Evolutionary conservation across 108 stramenopile genomes (phyloP).

Genomic region (Stephanodiscus triporus): DNA sequence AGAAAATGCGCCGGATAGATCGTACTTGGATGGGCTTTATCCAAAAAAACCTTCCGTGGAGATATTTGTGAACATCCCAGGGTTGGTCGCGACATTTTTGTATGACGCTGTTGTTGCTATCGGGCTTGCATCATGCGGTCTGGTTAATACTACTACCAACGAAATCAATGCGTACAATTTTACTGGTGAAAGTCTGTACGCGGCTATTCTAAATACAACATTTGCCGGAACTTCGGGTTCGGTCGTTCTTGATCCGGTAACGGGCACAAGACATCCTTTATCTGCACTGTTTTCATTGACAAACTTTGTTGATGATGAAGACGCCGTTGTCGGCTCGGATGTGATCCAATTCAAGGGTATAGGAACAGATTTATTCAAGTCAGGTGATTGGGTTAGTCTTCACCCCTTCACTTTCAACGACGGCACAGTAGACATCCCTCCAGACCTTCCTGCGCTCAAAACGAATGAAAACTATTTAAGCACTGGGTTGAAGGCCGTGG

Average conservation of each 20-base stretch:
- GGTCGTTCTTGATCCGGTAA: conserved; percentile 51
- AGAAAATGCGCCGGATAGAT: conserved; percentile 7
- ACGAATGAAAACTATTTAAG: conserved; percentile 19
- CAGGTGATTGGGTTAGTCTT: conserved; percentile 49
- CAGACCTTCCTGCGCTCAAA: conserved; percentile 33
- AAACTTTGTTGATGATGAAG: conserved; percentile 40
- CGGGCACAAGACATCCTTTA: conserved; percentile 51
- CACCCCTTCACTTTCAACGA: conserved; percentile 46
- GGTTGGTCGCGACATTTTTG: conserved; percentile 25
- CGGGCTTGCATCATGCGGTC: conserved; percentile 57
- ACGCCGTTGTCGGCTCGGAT: conserved; percentile 3
- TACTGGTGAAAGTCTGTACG: conserved; percentile 45
- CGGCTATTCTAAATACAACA: conserved; percentile 28
- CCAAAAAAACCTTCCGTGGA: background rate
- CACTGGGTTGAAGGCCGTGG: conserved; percentile 13
- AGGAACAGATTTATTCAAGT: conserved; percentile 38
- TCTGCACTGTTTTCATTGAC: conserved; percentile 41
- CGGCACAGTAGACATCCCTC: conserved; percentile 43
- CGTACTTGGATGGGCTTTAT: conserved; percentile 1
- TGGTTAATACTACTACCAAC: background rate
- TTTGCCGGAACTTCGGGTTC: conserved; percentile 54
- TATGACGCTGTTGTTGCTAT: conserved; percentile 65
- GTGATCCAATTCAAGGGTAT: conserved; percentile 16
- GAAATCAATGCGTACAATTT: conserved; percentile 19
- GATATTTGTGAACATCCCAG: conserved; percentile 2